These are phyloP conservation scores for Globisporangium perplexum DNA, from an alignment of 352 stramenopile genomes.

Conservation along the genomic window DNA sequence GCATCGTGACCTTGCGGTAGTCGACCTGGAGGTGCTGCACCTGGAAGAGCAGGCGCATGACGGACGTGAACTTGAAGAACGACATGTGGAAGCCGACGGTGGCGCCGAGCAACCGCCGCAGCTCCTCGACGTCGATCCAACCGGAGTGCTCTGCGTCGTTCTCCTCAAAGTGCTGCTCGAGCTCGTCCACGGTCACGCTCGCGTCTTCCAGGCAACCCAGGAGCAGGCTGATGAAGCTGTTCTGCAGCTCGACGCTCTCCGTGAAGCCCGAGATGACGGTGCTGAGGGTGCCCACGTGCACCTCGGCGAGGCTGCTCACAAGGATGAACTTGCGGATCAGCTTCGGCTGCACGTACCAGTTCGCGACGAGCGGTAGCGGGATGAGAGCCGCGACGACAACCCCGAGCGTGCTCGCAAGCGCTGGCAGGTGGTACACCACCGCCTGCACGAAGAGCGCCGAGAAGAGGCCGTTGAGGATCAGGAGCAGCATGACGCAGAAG, in stretches of 20 bases:
- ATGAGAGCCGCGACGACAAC: slow-evolving; percentile 20
- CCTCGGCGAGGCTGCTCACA: slow-evolving; percentile 39
- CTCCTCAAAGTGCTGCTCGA: slow-evolving; percentile 23
- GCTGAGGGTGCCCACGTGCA: slow-evolving; percentile 46
- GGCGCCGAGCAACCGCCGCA: slow-evolving; percentile 26
- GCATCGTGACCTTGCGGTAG: slow-evolving; percentile 19
- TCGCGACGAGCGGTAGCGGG: slow-evolving; percentile 42
- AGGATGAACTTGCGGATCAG: slow-evolving; percentile 64
- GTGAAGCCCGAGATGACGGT: slow-evolving; percentile 55
- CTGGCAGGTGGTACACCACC: slow-evolving; percentile 40
- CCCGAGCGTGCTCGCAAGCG: slow-evolving; percentile 16
- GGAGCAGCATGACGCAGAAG: slow-evolving; percentile 40
- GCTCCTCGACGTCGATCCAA: slow-evolving; percentile 33
- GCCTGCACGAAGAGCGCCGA: slow-evolving; percentile 52
- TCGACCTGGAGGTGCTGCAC: slow-evolving; percentile 19
- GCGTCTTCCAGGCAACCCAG: slow-evolving; percentile 20
- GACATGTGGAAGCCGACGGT: slow-evolving; percentile 41
- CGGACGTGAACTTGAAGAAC: slow-evolving; percentile 52
- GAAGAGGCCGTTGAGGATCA: slow-evolving; percentile 70
- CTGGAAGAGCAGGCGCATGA: slow-evolving; percentile 46
- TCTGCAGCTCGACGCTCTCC: slow-evolving; percentile 45
- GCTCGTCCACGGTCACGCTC: slow-evolving; percentile 19
- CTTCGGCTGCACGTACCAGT: slow-evolving; percentile 43
- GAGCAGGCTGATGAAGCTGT: slow-evolving; percentile 37
- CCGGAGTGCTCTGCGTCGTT: slow-evolving; percentile 22